Base-by-base conservation (phyloP, 108 stramenopile genomes). In the Cyclostephanos tholiformis region DNA sequence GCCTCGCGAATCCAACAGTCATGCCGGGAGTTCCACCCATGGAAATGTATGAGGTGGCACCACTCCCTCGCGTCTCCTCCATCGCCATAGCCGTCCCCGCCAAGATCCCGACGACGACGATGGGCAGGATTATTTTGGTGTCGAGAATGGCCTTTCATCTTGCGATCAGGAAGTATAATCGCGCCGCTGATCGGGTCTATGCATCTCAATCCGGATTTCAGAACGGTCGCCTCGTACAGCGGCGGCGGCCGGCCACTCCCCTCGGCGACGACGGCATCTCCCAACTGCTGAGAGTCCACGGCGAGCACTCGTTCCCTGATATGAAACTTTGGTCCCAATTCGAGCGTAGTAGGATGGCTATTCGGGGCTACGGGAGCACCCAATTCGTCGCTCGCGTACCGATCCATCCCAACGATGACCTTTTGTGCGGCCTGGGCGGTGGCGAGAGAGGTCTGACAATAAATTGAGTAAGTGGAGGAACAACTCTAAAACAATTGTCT, bases 11-110 rank as follows among this genome's bases (percentile, higher is more conserved):
- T 75, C 85, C 85, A 85, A 7, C 73, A 56, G 62, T 85, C 85
- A 43, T 73, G 74, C 0, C 82, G 63, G n/a, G 75, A 71, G 63
- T 85, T 85, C 85, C 85, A 85, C 9, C 85, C 85, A 12, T 69
- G 72, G 56, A 80, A 85, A 66, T 85, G 85, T 27, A 85, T 35
- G 22, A 82, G 53, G 46, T 83, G 74, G 53, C 76, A 77, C 81
- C 81, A 82, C 67, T 82, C 66, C 59, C 77, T 67, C 29, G n/a
- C 27, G 16, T 20, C 70, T 3, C 32, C 57, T 20, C 49, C 77
- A 9, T 26, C 30, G 44, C 57, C 46, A 5, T 29, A 4, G 41
- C 49, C 77, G 1, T 26, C 29, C 26, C 59, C 49, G 2, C 5
- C 20, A 46, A 19, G 5, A 20, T 57, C 39, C 14, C 11, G 49